Evolutionary conservation across 306 rosid species (phyloP).

Genomic region (Gillenia trifoliata): DNA sequence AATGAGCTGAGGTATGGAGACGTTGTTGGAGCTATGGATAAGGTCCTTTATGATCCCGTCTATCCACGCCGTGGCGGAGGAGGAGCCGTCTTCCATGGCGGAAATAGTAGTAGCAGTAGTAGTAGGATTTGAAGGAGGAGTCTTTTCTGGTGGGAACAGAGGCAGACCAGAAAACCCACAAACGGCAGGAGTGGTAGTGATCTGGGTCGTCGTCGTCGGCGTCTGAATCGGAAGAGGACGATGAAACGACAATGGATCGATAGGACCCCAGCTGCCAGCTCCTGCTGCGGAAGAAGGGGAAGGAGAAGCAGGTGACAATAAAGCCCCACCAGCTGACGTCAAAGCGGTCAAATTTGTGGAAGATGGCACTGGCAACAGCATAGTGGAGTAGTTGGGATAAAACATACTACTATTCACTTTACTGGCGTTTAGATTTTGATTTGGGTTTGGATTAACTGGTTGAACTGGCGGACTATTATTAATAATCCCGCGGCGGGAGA

Average conservation of each 20-base stretch:
- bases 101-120: neutral
- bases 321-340: slow-evolving; percentile 43
- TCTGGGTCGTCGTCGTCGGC: neutral
- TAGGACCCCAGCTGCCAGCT: slow-evolving; percentile 9
- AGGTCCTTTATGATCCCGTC: slow-evolving; percentile 85
- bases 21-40: slow-evolving; percentile 63
- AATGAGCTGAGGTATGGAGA: slow-evolving; percentile 87
- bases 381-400: slow-evolving; percentile 80
- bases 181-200: slow-evolving; percentile 42
- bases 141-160: slow-evolving; percentile 64
- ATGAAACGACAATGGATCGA: slow-evolving; percentile 24
- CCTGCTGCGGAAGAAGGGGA: slow-evolving; percentile 4
- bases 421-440: neutral
- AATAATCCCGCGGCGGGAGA: slow-evolving; percentile 42
- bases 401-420: neutral
- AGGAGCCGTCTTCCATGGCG: slow-evolving; percentile 55
- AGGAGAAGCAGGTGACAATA: slow-evolving; percentile 30
- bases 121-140: slow-evolving; percentile 6
- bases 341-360: slow-evolving; percentile 33
- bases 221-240: slow-evolving; percentile 7
- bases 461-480: neutral
- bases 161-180: slow-evolving; percentile 96
- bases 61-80: slow-evolving; percentile 84
- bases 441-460: neutral
- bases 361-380: slow-evolving; percentile 31